These are phyloP conservation scores for Suillus spraguei DNA, from an alignment of 768 basidiomycete species.

Conservation along the genomic window DNA sequence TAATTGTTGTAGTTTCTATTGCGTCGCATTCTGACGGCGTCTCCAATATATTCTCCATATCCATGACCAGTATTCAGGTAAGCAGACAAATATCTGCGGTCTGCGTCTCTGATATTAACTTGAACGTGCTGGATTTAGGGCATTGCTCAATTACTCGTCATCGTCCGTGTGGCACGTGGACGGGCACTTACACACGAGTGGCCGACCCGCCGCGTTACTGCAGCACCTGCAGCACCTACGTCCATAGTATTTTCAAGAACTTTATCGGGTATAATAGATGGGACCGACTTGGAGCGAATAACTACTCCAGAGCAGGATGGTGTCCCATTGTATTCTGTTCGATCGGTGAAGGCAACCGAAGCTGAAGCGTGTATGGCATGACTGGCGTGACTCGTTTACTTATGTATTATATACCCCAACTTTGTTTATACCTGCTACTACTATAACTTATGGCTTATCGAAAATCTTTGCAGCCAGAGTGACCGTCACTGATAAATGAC, in stretches of 20 bases:
- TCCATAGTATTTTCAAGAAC: slow-evolving; percentile 2
- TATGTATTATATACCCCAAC: not conserved
- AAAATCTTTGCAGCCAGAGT: not conserved
- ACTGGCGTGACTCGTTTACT: not conserved
- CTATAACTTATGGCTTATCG: not conserved
- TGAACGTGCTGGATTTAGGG: slow-evolving; percentile 21
- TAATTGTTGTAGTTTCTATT: slow-evolving; percentile 36
- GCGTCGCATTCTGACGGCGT: slow-evolving; percentile 23
- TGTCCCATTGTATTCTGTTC: not conserved
- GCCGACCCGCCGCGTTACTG: not conserved
- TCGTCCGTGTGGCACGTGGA: slow-evolving; percentile 38
- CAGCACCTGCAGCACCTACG: not conserved
- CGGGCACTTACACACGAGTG: slow-evolving; percentile 18
- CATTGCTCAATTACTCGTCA: slow-evolving; percentile 37
- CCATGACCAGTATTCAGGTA: slow-evolving; percentile 37
- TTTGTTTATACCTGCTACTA: not conserved
- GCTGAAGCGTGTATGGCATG: not conserved
- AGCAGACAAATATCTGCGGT: not conserved
- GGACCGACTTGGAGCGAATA: not conserved
- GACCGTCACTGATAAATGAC: no score
- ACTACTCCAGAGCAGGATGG: not conserved
- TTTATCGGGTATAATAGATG: not conserved
- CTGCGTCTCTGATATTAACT: no score
- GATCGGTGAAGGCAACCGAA: not conserved
- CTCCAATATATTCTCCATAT: slow-evolving; percentile 33